Evolutionary conservation across 2,329 filamentous ascomycete genomes (phyloP), one percentile per base, ranked within the genome.

Genomic region (Arthrobotrys iridis): DNA sequence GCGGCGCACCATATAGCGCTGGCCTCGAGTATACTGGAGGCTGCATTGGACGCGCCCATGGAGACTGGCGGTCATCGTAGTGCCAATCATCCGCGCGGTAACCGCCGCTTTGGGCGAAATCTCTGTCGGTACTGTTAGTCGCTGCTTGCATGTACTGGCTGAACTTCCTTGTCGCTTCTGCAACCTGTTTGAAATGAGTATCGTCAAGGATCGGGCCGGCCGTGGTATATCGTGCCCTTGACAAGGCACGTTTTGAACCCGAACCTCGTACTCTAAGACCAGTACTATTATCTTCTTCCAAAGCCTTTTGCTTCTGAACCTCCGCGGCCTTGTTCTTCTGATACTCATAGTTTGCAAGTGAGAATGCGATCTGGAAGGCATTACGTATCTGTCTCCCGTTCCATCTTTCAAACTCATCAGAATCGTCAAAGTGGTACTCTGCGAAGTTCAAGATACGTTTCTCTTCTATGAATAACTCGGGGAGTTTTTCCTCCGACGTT

Each of bases 291-390:
- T 33, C 46, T 7, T 28, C 13, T 52, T 52, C 46, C 7, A 22
- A 11, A 2, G n/a, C 15, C 15, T 28, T 7, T 33, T 18, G n/a
- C 20, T 22, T 52, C 13, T 52, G 26, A 15, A 7, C 26, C 7
- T 52, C 46, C 5, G 46, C 26, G 3, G 46, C 26, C 28, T 41
- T 30, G 2, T 40, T 41, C 20, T 40, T 28, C 10, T 58, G 52
- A 20, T 41, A 43, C 11, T 58, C 52, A 3, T 40, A 58, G n/a
- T 40, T 58, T 2, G 84, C 84, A 24, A 85, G 79, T 2, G 83
- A 83, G 15, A 85, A 80, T 0, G 84, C 83, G 0, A 83, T 84
- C 79, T 84, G 83, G 79, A 84, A 82, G 1, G 81, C 82, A 15
- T 84, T 84, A 60, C 82, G 80, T 46, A 83, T 83, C 64, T 83